Base-by-base conservation (phyloP, 768 basidiomycete species). In the Agrocybe pediades region DNA sequence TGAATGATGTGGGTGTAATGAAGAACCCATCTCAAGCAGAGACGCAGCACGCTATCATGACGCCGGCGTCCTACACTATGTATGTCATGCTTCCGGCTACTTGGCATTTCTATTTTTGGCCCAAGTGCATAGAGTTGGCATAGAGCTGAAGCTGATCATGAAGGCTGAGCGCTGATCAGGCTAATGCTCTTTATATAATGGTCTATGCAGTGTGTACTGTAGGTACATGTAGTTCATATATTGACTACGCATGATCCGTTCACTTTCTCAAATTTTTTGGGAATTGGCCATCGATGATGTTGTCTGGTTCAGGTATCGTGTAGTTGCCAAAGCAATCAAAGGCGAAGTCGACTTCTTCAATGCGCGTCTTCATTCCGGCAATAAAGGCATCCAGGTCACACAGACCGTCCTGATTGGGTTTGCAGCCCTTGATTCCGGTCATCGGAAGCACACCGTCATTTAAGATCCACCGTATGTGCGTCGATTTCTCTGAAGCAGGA, bases 381-480 rank as follows among this genome's bases (percentile, higher is more conserved):
- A 90, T 75, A 66, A 89, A 92, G 0, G 80, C 73, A 15, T 71
- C 65, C 19, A 91, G 64, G 1, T 80, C 75, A 55, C 90, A 92
- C 41, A 88, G 58, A 1, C 90, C 90, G 46, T 85, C 74, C 19
- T 72, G 69, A 58, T 84, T 74, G 13, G 68, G 62, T 1, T 72
- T 75, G 61, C 89, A 92, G 16, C 84, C 86, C 3, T 71, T 71
- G 48, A 91, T 75, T 8, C 85, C 82, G 1, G 80, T 85, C 15
- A 90, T 74, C 1, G 90, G 88, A 2, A 87, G 75, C 1, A 85
- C 83, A 0, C 79, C 90, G 59, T 92, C 90, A 63, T 92, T 91
- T 59, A 90, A 72, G 41, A 90, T 78, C 67, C 87, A 76, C 7
- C 88, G 79, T 52, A 91, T 86, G 52, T 87, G 78, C 56, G 57